A percentile compares a stretch with the other conserved stretches of the same genome.
phyloP scores from a whole-genome alignment of 176 grass and related monocot species.

The Eremochloa ophiuroides region DNA sequence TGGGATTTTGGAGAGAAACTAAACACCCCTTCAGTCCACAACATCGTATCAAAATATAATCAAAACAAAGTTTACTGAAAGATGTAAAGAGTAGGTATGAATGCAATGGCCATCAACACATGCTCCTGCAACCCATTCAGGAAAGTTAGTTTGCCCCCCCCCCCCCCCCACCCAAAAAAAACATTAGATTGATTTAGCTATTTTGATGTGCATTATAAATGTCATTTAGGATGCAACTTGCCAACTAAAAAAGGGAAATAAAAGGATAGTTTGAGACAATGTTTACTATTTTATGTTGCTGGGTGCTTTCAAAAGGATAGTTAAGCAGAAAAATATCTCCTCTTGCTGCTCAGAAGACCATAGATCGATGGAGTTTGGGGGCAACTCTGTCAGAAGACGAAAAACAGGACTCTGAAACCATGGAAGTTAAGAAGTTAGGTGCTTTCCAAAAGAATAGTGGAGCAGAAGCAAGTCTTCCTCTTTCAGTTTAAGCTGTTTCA shows the following conservation, averaged over 20 bases:
- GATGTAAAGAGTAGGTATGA: too few relatives aligned
- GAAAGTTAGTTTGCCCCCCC: too few relatives aligned
- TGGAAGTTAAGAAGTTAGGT: slow-evolving; percentile 6
- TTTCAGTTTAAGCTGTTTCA: slow-evolving; percentile 7
- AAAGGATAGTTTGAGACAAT: not conserved
- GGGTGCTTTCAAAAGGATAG: slow-evolving; percentile 14
- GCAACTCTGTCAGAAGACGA: not conserved
- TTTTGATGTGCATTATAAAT: too few relatives aligned
- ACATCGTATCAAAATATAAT: too few relatives aligned
- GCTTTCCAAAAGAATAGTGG: slow-evolving; percentile 20
- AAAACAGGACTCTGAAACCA: not conserved
- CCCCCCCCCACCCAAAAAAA: too few relatives aligned
- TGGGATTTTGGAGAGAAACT: too few relatives aligned
- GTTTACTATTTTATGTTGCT: slow-evolving; percentile 5
- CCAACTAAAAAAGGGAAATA: not conserved
- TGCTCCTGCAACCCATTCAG: too few relatives aligned
- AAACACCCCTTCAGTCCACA: too few relatives aligned
- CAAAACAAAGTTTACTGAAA: too few relatives aligned
- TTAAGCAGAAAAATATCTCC: slow-evolving; percentile 26
- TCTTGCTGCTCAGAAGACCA: not conserved
- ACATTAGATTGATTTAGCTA: too few relatives aligned
- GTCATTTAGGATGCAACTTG: too few relatives aligned
- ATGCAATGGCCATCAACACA: too few relatives aligned
- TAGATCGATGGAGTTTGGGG: not conserved
- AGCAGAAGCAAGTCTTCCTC: slow-evolving; percentile 23